These are phyloP conservation scores for Zygosaccharomyces gambellarensis DNA, from an alignment of 805 yeast genomes.

Conservation along the genomic window DNA sequence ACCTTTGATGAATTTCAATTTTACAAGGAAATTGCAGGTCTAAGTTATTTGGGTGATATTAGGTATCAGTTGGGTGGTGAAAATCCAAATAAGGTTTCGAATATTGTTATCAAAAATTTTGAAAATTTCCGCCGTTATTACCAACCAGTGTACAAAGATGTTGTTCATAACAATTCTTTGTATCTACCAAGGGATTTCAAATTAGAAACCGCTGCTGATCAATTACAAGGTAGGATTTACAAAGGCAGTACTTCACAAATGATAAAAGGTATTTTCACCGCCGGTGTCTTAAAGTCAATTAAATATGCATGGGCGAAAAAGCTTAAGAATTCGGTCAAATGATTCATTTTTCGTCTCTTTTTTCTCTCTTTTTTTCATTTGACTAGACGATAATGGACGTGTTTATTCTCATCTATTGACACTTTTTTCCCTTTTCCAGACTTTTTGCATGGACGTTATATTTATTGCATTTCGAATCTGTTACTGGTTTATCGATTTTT, in stretches of 20 bases:
- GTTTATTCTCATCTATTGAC: too few relatives aligned
- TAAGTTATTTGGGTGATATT: constrained; percentile 88
- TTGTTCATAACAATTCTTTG: constrained; percentile 30
- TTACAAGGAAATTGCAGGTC: constrained; percentile 68
- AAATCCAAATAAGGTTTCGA: constrained; percentile 80
- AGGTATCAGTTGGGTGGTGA: constrained; percentile 85
- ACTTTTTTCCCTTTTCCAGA: neutral
- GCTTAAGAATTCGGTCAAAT: constrained; percentile 33
- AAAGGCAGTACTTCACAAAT: constrained; percentile 73
- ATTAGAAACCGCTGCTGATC: constrained; percentile 33
- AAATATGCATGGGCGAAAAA: constrained; percentile 74
- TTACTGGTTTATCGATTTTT: neutral
- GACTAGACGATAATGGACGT: too few relatives aligned
- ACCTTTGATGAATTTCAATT: constrained; percentile 57
- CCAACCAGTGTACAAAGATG: constrained; percentile 48
- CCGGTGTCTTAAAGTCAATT: constrained; percentile 68
- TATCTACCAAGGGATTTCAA: constrained; percentile 40
- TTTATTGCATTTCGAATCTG: neutral
- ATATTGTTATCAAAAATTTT: constrained; percentile 78
- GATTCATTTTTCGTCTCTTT: neutral
- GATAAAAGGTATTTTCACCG: constrained; percentile 78
- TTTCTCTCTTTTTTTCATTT: neutral
- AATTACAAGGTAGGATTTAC: constrained; percentile 52
- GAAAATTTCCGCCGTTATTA: constrained; percentile 66
- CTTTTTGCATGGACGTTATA: neutral